A percentile compares a stretch with the other conserved stretches of the same genome.
These are phyloP conservation scores for Clarireedia sp. DNA, from an alignment of 2,329 filamentous ascomycete genomes.

Conservation along the genomic window DNA sequence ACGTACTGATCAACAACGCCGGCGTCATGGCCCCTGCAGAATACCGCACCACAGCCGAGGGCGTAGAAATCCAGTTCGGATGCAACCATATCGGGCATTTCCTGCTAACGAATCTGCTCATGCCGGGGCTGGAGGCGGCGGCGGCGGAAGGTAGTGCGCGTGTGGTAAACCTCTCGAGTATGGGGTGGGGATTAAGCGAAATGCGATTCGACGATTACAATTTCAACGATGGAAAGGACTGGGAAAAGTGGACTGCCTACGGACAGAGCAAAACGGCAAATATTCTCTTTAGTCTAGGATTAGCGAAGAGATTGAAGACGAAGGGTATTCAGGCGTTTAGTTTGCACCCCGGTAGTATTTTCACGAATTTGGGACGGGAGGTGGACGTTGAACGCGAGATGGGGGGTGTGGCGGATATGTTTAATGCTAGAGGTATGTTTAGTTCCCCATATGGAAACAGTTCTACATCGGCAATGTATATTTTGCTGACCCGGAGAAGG, in stretches of 20 bases:
- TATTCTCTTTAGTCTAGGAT: constrained; percentile 29
- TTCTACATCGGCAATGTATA: background rate
- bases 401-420: background rate
- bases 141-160: constrained; percentile 2
- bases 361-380: background rate
- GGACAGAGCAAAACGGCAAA: constrained; percentile 33
- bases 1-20: constrained; percentile 31
- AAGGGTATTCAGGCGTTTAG: constrained; percentile 25
- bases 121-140: constrained; percentile 33
- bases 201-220: constrained; percentile 11
- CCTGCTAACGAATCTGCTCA: constrained; percentile 43
- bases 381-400: background rate
- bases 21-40: constrained; percentile 16
- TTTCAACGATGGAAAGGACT: constrained; percentile 21
- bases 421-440: background rate
- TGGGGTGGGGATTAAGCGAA: constrained; percentile 5
- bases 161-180: background rate
- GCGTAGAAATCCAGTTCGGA: constrained; percentile 43
- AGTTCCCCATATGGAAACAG: background rate
- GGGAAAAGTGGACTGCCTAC: constrained; percentile 30
- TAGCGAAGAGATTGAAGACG: constrained; percentile 23
- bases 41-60: constrained; percentile 32
- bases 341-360: constrained; percentile 26
- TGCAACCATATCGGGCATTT: constrained; percentile 47
- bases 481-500: background rate